Evolutionary conservation across 352 stramenopile species (phyloP).

Genomic region (Blastocystis sp.): DNA sequence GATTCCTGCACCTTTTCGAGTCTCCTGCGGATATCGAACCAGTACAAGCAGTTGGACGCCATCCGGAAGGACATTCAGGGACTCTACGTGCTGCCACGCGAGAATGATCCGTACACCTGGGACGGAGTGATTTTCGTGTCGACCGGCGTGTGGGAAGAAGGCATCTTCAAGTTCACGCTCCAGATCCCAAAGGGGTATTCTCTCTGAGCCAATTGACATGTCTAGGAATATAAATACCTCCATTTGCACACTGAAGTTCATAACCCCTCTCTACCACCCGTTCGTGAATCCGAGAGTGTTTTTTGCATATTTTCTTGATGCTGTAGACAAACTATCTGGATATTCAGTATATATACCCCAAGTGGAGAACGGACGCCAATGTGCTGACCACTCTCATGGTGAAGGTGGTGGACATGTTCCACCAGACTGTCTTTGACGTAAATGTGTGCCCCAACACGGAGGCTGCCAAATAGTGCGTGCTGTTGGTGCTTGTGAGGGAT

Average conservation of each 20-base stretch:
- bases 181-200: conserved; percentile 14
- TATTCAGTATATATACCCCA: conserved; percentile 50
- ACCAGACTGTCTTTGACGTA: conserved; percentile 39
- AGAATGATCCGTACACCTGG: conserved; percentile 58
- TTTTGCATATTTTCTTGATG: not conserved
- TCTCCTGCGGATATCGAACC: conserved; percentile 32
- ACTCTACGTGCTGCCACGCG: conserved; percentile 41
- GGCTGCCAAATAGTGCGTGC: conserved; percentile 39
- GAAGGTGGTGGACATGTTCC: conserved; percentile 29
- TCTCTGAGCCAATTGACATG: not conserved
- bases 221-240: not conserved
- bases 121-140: conserved; percentile 52
- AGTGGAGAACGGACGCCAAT: conserved; percentile 60
- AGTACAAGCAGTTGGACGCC: conserved; percentile 31
- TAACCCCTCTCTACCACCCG: conserved; percentile 56
- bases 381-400: not conserved
- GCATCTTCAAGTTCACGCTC: conserved; percentile 57
- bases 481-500: not conserved
- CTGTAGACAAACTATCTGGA: conserved; percentile 49
- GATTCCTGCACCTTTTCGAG: conserved; percentile 7
- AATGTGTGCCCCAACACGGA: conserved; percentile 42
- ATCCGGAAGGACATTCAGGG: conserved; percentile 16
- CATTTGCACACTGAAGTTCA: conserved; percentile 33
- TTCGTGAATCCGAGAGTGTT: conserved; percentile 38
- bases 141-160: conserved; percentile 21